Evolutionary conservation across 345 rosid genomes (phyloP), one percentile per base, ranked within the genome.

Genomic region (Rhodamnia rubescens): DNA sequence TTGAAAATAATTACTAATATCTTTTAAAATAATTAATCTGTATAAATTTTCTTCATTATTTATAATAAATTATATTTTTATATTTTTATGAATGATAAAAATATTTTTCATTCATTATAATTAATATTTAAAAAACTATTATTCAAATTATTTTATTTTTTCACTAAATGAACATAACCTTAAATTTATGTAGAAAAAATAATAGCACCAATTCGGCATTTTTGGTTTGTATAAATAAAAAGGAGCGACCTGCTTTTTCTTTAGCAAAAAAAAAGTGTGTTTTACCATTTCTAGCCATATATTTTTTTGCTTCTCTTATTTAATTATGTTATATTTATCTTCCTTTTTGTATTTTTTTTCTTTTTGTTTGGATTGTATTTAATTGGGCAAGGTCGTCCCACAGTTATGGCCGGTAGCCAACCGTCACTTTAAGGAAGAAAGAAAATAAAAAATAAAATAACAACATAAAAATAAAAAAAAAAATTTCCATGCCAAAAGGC

Each of bases 81-180:
- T 1, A 52, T 64, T 32, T 32, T 29, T 5, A 15, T 15, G 21
- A 1, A 29, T 1, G 4, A 29, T 29, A 7, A 64, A 64, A 15
- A 16, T 64, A 64, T 16, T 1, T 15, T 29, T 29, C 0, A 0
- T 32, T 64, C 13, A 7, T 64, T 4, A 47, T 47, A 36, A 36
- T 36, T 3, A 3, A 42, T 5, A 61, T 32, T 14, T 27, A 29
- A 16, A 8, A 16, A 64, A 29, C 16, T 59, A n/a, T 6, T 27
- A 13, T 26, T 59, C 8, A 61, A 61, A 61, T 14, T 8, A 3
- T 29, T 61, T 59, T 0, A 27, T 61, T 27, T 57, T 58, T 61
- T 29, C 0, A 0, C 1, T 1, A 29, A 61, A 61, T 0, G 15
- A 61, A 61, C 2, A 1, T 0, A 29, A 0, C 2, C 0, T 27